Conservation (phyloP, 805 yeast species). For the Monosporozyma siamensis region DNA sequence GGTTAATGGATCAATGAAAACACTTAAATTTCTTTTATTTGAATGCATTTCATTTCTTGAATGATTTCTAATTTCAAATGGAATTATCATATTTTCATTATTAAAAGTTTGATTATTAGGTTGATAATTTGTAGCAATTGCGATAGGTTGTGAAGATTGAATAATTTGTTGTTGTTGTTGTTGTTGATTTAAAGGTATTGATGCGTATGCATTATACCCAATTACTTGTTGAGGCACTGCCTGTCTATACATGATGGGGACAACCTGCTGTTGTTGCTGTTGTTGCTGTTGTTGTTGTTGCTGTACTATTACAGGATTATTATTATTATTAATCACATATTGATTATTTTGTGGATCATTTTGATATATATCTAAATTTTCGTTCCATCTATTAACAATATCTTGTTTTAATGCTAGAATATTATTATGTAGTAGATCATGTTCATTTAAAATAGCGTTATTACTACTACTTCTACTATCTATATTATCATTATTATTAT, state of each 20-base stretch:
- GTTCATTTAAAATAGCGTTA: neutral
- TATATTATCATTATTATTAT: neutral
- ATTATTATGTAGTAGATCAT: neutral
- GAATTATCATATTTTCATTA: slow-evolving; percentile 14
- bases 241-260: neutral
- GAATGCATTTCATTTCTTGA: slow-evolving; percentile 3
- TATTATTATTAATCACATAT: neutral
- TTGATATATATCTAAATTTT: neutral
- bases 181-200: slow-evolving; percentile 1
- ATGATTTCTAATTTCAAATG: slow-evolving; percentile 13
- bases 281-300: slow-evolving; percentile 5
- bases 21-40: slow-evolving; percentile 20
- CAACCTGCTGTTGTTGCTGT: slow-evolving; percentile 4
- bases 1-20: slow-evolving; percentile 10
- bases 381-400: neutral
- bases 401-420: neutral
- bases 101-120: neutral
- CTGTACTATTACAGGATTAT: neutral
- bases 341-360: neutral
- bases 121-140: neutral
- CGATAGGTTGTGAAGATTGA: slow-evolving; percentile 1
- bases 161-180: slow-evolving; percentile 8
- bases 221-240: neutral
- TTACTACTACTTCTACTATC: neutral
- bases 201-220: neutral